A percentile compares a stretch with the other conserved stretches of the same genome.
Conservation (phyloP, 2,329 filamentous ascomycete genomes). For the Ascochyta clinopodiicola region DNA sequence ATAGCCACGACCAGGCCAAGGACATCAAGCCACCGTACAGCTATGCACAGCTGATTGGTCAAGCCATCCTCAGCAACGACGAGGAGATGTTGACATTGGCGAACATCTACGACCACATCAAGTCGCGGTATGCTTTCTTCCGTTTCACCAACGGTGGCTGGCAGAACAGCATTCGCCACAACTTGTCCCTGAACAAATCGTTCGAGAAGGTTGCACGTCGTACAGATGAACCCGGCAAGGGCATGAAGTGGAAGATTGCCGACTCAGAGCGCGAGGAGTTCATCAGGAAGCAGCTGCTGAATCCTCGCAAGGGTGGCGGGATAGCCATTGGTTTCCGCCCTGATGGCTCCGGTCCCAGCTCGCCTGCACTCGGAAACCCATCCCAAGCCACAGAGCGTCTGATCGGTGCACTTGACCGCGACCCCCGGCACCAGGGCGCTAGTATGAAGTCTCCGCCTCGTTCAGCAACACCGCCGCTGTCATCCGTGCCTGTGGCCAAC, state of each 20-base stretch:
- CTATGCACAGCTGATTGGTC: constrained; percentile 95
- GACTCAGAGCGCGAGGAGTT: constrained; percentile 86
- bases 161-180: constrained; percentile 99
- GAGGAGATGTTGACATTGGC: constrained; percentile 90
- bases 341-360: constrained; percentile 75
- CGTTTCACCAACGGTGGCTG: constrained; percentile 84
- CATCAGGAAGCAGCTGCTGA: constrained; percentile 69
- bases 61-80: constrained; percentile 85
- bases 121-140: constrained; percentile 90
- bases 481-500: constrained; percentile 56
- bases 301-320: constrained; percentile 49
- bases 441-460: constrained; percentile 51
- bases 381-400: constrained; percentile 59
- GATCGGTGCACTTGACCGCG: constrained; percentile 49
- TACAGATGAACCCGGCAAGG: constrained; percentile 95
- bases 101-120: constrained; percentile 95
- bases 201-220: constrained; percentile 93
- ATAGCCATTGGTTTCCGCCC: constrained; percentile 35
- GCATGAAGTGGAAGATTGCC: constrained; percentile 98
- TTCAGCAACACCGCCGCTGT: constrained; percentile 56
- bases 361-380: constrained; percentile 59
- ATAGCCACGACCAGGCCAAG: constrained; percentile 81
- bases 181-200: constrained; percentile 90
- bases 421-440: constrained; percentile 24
- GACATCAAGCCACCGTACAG: constrained; percentile 96